These are phyloP conservation scores for Pseudogymnoascus sp. DNA, from an alignment of 2,329 filamentous ascomycete species.

Conservation along the genomic window DNA sequence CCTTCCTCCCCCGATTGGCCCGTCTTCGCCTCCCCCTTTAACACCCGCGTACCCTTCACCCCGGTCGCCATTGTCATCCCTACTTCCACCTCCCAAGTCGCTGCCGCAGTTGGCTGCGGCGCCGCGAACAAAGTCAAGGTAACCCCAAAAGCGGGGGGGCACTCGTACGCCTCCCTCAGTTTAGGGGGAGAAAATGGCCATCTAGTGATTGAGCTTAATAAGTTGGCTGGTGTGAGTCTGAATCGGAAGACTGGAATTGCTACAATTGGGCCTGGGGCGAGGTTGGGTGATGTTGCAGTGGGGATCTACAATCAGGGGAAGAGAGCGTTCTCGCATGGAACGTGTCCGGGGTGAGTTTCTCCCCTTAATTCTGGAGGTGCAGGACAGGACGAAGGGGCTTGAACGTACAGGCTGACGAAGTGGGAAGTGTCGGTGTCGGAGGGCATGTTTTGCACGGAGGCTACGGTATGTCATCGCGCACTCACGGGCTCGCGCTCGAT, in stretches of 20 bases:
- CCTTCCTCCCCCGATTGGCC: background rate
- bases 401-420: background rate
- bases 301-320: slow-evolving; percentile 29
- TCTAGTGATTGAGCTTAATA: slow-evolving; percentile 34
- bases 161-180: slow-evolving; percentile 43
- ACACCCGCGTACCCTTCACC: background rate
- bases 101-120: slow-evolving; percentile 38
- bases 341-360: slow-evolving; percentile 30
- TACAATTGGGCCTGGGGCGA: slow-evolving; percentile 32
- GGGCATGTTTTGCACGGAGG: slow-evolving; percentile 41
- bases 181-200: slow-evolving; percentile 33
- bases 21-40: background rate
- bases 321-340: slow-evolving; percentile 36
- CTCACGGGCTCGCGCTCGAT: slow-evolving; percentile 44
- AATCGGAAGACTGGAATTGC: slow-evolving; percentile 17
- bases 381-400: background rate
- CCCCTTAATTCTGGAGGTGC: background rate
- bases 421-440: slow-evolving; percentile 32
- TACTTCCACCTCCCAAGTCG: slow-evolving; percentile 28
- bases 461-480: slow-evolving; percentile 35
- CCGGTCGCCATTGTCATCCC: slow-evolving; percentile 13
- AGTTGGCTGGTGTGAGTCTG: slow-evolving; percentile 30
- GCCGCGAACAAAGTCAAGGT: slow-evolving; percentile 33
- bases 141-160: slow-evolving; percentile 41
- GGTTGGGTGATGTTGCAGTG: slow-evolving; percentile 36